phyloP scores from a whole-genome alignment of 768 basidiomycete species.

The Suillus clintonianus region DNA sequence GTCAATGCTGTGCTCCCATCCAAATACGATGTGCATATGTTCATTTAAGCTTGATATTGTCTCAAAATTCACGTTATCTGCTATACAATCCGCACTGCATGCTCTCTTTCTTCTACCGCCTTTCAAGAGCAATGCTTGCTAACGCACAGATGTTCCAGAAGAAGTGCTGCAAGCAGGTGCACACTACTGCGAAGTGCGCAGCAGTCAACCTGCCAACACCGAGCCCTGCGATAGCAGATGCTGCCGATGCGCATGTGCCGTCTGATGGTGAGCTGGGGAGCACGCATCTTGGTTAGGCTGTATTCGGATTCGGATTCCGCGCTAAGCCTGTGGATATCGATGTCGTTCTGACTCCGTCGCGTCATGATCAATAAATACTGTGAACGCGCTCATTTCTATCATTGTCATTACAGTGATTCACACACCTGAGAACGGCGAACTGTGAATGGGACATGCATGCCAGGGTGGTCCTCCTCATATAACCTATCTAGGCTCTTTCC shows the following conservation, averaged over 20 bases:
- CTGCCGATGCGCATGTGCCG: conserved; percentile 38
- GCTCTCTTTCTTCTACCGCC: conserved; percentile 81
- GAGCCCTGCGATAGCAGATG: conserved; percentile 25
- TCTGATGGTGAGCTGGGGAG: conserved; percentile 77
- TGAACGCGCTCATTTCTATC: no score
- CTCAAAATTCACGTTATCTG: conserved; percentile 63
- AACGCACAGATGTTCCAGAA: conserved; percentile 35
- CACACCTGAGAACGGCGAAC: no score
- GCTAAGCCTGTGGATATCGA: no score
- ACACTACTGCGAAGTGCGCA: conserved; percentile 77
- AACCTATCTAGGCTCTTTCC: no score
- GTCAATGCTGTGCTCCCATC: no score
- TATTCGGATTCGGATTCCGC: conserved; percentile 21
- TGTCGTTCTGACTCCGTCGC: no score
- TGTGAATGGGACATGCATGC: no score
- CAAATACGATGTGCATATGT: no score
- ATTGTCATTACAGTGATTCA: no score
- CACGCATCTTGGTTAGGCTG: conserved; percentile 60
- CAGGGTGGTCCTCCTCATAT: no score
- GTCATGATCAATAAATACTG: no score
- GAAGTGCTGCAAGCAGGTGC: conserved; percentile 79
- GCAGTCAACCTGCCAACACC: conserved; percentile 53
- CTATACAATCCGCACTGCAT: conserved; percentile 80
- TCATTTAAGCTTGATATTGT: no score
- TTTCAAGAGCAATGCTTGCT: conserved; percentile 54